Conservation (phyloP, 2,329 filamentous ascomycete genomes). For the Thielaviopsis euricoi region DNA sequence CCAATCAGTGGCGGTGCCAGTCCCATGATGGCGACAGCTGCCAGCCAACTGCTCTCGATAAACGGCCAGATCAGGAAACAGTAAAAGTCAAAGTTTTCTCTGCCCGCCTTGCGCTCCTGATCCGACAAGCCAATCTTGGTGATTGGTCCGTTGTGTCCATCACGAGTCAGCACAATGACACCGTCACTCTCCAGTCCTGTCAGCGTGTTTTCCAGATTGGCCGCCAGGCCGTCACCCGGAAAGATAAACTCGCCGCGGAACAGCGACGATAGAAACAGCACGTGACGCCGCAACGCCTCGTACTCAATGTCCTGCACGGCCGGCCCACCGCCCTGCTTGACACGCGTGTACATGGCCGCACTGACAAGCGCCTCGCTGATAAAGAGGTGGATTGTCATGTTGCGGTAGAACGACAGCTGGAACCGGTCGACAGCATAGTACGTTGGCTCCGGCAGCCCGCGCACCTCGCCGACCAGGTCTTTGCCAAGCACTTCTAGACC, state of each 20-base stretch:
- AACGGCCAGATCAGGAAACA: conserved; percentile 99
- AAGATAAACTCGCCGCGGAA: conserved; percentile 98
- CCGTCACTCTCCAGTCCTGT: conserved; percentile 60
- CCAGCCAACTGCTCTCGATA: conserved; percentile 86
- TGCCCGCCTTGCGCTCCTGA: conserved; percentile 56
- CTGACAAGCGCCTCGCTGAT: conserved; percentile 85
- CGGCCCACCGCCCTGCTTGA: conserved; percentile 82
- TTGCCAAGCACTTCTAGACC: conserved; percentile 84
- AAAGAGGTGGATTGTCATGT: conserved; percentile 98
- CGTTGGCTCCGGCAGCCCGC: conserved; percentile 72
- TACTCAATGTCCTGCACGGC: conserved; percentile 66
- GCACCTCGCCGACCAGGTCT: conserved; percentile 66
- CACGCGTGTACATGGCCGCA: conserved; percentile 72
- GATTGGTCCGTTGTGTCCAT: conserved; percentile 28
- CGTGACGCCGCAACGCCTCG: conserved; percentile 56
- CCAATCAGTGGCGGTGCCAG: conserved; percentile 50
- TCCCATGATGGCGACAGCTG: conserved; percentile 73
- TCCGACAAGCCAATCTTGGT: conserved; percentile 57
- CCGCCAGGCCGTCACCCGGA: conserved; percentile 63
- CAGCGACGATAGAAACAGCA: conserved; percentile 77
- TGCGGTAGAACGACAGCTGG: conserved; percentile 94
- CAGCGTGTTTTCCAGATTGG: conserved; percentile 70
- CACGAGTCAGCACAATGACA: conserved; percentile 44
- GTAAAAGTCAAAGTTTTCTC: conserved; percentile 97
- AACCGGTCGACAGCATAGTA: conserved; percentile 93